phyloP scores from a whole-genome alignment of 352 stramenopile genomes.

The Paralagenidium karlingii region DNA sequence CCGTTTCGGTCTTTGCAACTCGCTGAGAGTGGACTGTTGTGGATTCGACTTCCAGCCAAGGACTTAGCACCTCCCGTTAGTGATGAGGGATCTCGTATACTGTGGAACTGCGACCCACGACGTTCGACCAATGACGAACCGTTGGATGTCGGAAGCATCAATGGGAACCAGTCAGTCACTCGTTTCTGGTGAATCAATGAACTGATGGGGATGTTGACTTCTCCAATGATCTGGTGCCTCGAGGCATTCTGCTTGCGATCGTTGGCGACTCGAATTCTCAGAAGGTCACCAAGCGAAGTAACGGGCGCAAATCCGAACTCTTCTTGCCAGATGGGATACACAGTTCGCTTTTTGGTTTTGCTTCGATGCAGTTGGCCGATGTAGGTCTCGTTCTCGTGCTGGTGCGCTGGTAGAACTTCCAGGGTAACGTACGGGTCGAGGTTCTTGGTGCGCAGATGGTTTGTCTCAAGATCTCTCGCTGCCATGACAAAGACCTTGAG shows the following conservation, averaged over 20 bases:
- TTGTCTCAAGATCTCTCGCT: constrained; percentile 37
- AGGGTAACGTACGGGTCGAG: constrained; percentile 53
- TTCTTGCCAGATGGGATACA: constrained; percentile 74
- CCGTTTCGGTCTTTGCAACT: not conserved
- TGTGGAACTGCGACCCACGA: constrained; percentile 3
- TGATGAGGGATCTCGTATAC: constrained; percentile 3
- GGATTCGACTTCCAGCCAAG: constrained; percentile 1
- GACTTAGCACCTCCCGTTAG: too few relatives aligned
- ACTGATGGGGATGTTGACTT: constrained; percentile 44
- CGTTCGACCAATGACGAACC: constrained; percentile 1
- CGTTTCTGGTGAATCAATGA: constrained; percentile 55
- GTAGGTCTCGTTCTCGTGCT: not conserved
- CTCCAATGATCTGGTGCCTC: constrained; percentile 50
- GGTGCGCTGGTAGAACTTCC: constrained; percentile 18
- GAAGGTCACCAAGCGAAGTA: constrained; percentile 45
- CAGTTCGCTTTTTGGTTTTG: constrained; percentile 50
- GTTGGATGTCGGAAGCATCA: constrained; percentile 4
- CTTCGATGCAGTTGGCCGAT: constrained; percentile 23
- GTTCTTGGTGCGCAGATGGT: constrained; percentile 57
- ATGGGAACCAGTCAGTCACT: constrained; percentile 36
- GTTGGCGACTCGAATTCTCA: constrained; percentile 54
- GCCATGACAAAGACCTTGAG: constrained; percentile 39
- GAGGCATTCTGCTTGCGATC: constrained; percentile 37
- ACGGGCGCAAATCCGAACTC: constrained; percentile 52
- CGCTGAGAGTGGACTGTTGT: not conserved